These are phyloP conservation scores for Trichoderma hamatum DNA, from an alignment of 2,329 filamentous ascomycete species.

Conservation along the genomic window DNA sequence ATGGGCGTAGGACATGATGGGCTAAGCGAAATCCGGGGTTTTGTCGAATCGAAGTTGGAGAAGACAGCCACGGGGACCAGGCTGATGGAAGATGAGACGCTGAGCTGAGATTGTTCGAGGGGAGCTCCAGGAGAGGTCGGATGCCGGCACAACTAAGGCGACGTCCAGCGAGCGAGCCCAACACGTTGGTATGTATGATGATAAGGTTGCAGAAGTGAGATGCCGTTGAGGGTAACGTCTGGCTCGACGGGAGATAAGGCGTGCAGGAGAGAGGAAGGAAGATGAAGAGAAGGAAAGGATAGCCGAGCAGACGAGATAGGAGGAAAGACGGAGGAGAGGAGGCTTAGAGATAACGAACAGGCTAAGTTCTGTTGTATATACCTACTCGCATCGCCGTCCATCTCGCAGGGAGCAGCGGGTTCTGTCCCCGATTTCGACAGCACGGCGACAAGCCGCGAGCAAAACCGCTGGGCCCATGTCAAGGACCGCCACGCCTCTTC, in stretches of 20 bases:
- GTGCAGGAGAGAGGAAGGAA: conserved; percentile 22
- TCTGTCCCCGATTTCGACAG: conserved; percentile 19
- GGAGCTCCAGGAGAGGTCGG: conserved; percentile 7
- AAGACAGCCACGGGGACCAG: conserved; percentile 24
- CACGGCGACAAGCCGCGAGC: conserved; percentile 21
- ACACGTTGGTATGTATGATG: conserved; percentile 7
- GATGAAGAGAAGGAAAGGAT: conserved; percentile 12
- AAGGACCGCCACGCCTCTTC: conserved; percentile 21
- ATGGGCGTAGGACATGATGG: conserved; percentile 62
- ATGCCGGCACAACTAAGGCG: conserved; percentile 26
- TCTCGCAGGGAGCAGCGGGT: not conserved
- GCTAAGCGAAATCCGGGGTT: conserved; percentile 23
- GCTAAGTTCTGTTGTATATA: conserved; percentile 22
- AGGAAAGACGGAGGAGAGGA: conserved; percentile 20
- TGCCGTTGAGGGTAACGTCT: conserved; percentile 6
- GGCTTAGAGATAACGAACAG: conserved; percentile 24
- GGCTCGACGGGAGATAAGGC: conserved; percentile 21
- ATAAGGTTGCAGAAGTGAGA: conserved; percentile 27
- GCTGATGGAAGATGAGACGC: not conserved
- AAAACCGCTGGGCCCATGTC: conserved; percentile 1
- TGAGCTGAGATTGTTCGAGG: conserved; percentile 8
- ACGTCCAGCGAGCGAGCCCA: conserved; percentile 23
- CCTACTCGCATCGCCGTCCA: conserved; percentile 10
- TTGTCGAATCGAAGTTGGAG: conserved; percentile 19
- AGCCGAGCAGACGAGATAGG: conserved; percentile 13